These are phyloP conservation scores for Ganoderma lucidum DNA, from an alignment of 1,284 basidiomycete genomes.

Conservation along the genomic window DNA sequence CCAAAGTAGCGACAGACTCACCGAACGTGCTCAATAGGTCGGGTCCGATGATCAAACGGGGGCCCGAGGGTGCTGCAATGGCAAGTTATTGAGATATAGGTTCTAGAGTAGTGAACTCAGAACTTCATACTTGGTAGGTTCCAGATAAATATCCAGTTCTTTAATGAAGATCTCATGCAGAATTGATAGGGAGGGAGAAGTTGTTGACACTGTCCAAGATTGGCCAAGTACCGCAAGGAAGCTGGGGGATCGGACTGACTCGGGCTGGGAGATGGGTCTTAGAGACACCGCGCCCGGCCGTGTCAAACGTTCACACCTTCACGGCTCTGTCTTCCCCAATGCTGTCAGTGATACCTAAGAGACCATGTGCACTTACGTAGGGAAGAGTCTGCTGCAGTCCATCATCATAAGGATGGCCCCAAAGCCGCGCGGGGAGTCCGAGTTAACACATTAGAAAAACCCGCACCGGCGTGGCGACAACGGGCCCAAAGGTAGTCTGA, in stretches of 20 bases:
- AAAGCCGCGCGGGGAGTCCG: too few relatives aligned
- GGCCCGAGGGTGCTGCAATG: slow-evolving; percentile 10
- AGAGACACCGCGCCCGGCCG: neutral
- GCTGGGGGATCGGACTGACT: neutral
- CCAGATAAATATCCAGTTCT: too few relatives aligned
- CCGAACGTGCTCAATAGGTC: neutral
- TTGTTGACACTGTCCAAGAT: neutral
- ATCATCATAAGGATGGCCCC: too few relatives aligned
- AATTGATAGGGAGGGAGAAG: neutral
- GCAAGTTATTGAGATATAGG: neutral
- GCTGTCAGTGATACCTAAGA: too few relatives aligned
- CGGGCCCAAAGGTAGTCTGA: too few relatives aligned
- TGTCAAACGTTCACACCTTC: too few relatives aligned
- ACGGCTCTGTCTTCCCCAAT: too few relatives aligned
- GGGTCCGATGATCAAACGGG: neutral
- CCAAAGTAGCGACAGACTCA: neutral
- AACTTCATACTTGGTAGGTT: neutral
- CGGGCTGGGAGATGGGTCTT: neutral
- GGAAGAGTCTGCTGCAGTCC: too few relatives aligned
- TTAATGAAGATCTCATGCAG: too few relatives aligned
- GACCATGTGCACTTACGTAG: too few relatives aligned
- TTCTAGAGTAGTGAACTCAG: slow-evolving; percentile 1
- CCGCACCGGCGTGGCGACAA: too few relatives aligned
- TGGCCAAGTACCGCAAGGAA: neutral
- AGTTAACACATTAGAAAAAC: too few relatives aligned